Percentiles rank a stretch among this genome's conserved stretches.
phyloP scores from a whole-genome alignment of 2,329 filamentous ascomycete genomes.

The Penicillium capsulatum region DNA sequence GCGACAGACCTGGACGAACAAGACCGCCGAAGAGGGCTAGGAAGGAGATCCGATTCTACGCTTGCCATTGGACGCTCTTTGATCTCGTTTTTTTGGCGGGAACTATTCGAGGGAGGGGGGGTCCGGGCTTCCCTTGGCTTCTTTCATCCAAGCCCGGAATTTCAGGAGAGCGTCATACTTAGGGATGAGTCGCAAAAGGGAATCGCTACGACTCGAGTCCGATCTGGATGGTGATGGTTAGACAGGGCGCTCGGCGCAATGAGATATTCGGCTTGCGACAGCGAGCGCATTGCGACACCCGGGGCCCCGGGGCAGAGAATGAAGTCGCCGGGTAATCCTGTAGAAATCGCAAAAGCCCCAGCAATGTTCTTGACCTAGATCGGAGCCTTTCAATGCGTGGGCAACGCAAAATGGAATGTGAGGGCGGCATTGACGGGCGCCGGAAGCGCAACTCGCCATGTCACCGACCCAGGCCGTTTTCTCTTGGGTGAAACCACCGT shows the following conservation, averaged over 20 bases:
- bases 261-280: constrained; percentile 22
- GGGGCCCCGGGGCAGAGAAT: neutral
- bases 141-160: no score
- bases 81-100: neutral
- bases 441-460: constrained; percentile 31
- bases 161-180: no score
- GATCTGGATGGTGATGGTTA: constrained; percentile 11
- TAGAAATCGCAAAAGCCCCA: neutral
- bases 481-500: constrained; percentile 43
- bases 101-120: constrained; percentile 4
- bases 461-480: constrained; percentile 33
- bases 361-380: no score
- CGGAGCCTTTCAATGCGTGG: no score
- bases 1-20: constrained; percentile 5
- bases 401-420: constrained; percentile 18
- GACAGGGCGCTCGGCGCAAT: constrained; percentile 24
- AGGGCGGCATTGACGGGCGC: constrained; percentile 18
- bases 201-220: no score
- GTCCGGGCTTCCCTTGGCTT: neutral
- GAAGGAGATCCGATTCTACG: neutral
- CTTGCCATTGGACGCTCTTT: constrained; percentile 3
- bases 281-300: constrained; percentile 23
- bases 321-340: neutral
- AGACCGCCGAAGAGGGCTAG: neutral
- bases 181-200: no score